Conservation (phyloP, 75 land plant species). For the Adiantum capillusveneris region DNA sequence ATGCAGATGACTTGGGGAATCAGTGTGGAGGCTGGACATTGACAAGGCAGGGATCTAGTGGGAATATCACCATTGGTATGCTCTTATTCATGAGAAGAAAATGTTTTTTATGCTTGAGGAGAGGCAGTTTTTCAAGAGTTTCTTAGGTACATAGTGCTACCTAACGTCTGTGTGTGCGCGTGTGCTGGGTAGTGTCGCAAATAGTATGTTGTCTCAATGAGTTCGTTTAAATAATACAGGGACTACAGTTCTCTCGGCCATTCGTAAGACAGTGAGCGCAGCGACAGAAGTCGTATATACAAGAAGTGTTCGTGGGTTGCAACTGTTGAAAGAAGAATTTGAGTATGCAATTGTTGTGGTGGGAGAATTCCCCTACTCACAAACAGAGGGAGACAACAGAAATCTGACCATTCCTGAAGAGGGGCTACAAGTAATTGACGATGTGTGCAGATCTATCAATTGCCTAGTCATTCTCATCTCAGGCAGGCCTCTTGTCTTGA, state of each 20-base stretch:
- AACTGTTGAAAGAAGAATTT: constrained; percentile 7
- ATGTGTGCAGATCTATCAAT: constrained; percentile 49
- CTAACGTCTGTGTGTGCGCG: no score
- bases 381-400: constrained; percentile 39
- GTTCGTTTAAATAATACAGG: constrained; percentile 14
- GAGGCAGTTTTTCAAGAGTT: no score
- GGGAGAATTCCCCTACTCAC: constrained; percentile 47
- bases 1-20: constrained; percentile 22
- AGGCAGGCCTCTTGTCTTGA: constrained; percentile 78
- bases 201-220: neutral
- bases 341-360: constrained; percentile 41
- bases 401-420: constrained; percentile 61
- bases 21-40: constrained; percentile 36
- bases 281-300: constrained; percentile 23
- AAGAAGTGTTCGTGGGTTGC: neutral
- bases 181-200: neutral
- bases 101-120: no score
- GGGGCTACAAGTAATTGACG: constrained; percentile 40
- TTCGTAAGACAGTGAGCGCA: constrained; percentile 19
- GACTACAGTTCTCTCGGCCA: constrained; percentile 26
- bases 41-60: constrained; percentile 11
- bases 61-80: constrained; percentile 10
- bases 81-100: no score
- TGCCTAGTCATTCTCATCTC: constrained; percentile 65
- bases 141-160: no score